Base-by-base conservation (phyloP, 2,329 filamentous ascomycete species). In the Fusarium nanum region DNA sequence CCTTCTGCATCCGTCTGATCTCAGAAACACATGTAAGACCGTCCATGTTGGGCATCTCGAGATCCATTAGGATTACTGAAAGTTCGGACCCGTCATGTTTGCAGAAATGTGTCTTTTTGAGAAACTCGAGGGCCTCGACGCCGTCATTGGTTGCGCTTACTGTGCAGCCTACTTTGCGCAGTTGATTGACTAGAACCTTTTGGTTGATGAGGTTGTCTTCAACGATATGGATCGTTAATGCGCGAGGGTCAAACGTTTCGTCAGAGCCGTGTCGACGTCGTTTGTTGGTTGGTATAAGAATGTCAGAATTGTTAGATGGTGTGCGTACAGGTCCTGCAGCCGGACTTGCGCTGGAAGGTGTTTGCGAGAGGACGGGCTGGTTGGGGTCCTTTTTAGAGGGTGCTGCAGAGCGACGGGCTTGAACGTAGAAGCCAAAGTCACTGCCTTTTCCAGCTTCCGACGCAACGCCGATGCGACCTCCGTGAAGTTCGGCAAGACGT, bases 201-300 rank as follows among this genome's bases (percentile, higher is more conserved):
- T 91, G 89, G 75, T 92, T 92, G 67, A 91, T 89, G 6, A 85
- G 81, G 73, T 92, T 91, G 73, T 92, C 89, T 76, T 92, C 89
- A 0, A 92, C 89, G 5, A 91, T 80, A 10, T 91, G 79, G 4
- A 92, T 85, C 41, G 84, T 84, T 61, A 88, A 81, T 11, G 85
- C 16, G 5, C 25, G 23, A 7, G 59, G 61, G 10, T 54, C 44
- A 8, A 68, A 55, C 0, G 25, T 28, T 7, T 44, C 23, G 16
- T 23, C 44, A 13, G 44, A 32, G 5, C 22, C n/a, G 8, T 49
- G 18, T 20, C 23, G 16, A 5, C 40, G 14, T 7, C 34, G 34
- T 8, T 41, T 8, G n/a, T 28, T 37, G 7, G 16, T 13, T 3
- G 37, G 16, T 7, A 18, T 41, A 7, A 16, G 4, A 3, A 20